phyloP scores from a whole-genome alignment of 2,329 filamentous ascomycete genomes.

The Cryphonectria japonica region DNA sequence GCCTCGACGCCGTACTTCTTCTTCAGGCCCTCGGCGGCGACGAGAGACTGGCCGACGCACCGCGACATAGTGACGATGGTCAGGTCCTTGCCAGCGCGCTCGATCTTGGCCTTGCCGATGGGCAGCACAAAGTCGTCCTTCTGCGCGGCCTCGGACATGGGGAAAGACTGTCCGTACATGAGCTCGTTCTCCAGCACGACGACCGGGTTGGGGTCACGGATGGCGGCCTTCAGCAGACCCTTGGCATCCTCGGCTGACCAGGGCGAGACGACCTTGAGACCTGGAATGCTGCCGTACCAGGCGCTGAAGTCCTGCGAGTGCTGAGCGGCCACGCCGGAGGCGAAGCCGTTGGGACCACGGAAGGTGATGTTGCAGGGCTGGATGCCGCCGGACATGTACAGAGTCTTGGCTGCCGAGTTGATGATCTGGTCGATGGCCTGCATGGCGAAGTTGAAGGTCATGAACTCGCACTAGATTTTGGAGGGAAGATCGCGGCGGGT shows the following conservation, averaged over 20 bases:
- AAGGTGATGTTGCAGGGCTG: slow-evolving; percentile 99
- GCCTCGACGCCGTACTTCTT: slow-evolving; percentile 94
- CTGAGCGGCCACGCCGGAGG: slow-evolving; percentile 91
- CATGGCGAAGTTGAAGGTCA: slow-evolving; percentile 99
- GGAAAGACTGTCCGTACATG: slow-evolving; percentile 93
- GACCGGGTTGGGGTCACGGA: slow-evolving; percentile 97
- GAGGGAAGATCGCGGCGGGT: neutral
- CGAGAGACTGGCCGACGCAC: slow-evolving; percentile 89
- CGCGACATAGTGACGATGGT: slow-evolving; percentile 95
- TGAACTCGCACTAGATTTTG: slow-evolving; percentile 84
- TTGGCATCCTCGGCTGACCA: slow-evolving; percentile 99
- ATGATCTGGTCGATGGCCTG: slow-evolving; percentile 99
- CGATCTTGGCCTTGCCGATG: slow-evolving; percentile 98
- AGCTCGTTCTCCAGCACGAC: slow-evolving; percentile 86
- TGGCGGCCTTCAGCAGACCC: slow-evolving; percentile 95
- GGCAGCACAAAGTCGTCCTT: slow-evolving; percentile 96
- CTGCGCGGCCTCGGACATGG: slow-evolving; percentile 96
- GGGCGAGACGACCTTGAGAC: slow-evolving; percentile 93
- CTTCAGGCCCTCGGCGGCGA: slow-evolving; percentile 89
- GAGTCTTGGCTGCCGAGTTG: slow-evolving; percentile 98
- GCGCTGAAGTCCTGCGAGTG: slow-evolving; percentile 99
- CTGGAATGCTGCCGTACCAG: slow-evolving; percentile 98
- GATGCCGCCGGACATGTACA: slow-evolving; percentile 99
- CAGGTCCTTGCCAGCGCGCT: slow-evolving; percentile 92
- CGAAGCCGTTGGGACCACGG: slow-evolving; percentile 98